Conservation (phyloP, 495 filamentous ascomycete species). For the Penicillium roqueforti region DNA sequence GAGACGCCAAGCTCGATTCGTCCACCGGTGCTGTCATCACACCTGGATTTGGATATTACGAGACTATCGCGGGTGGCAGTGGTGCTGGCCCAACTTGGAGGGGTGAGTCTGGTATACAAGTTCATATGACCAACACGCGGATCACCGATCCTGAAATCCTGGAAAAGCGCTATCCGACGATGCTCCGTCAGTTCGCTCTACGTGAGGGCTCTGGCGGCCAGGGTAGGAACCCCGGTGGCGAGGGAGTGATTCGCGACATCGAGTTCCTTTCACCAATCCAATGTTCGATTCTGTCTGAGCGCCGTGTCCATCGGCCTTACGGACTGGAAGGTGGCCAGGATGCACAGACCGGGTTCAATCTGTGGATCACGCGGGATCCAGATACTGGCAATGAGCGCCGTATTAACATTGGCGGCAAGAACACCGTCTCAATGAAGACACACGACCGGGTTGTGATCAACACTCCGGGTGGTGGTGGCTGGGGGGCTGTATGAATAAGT, state of each 20-base stretch:
- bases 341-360: slow-evolving; percentile 72
- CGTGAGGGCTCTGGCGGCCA: slow-evolving; percentile 61
- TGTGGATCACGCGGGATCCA: slow-evolving; percentile 70
- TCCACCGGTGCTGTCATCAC: slow-evolving; percentile 72
- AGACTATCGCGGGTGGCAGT: slow-evolving; percentile 90
- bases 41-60: slow-evolving; percentile 95
- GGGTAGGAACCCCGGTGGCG: slow-evolving; percentile 77
- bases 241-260: slow-evolving; percentile 90
- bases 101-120: slow-evolving; percentile 86
- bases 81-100: slow-evolving; percentile 86
- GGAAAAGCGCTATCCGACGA: slow-evolving; percentile 85
- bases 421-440: slow-evolving; percentile 78
- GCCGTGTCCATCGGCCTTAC: slow-evolving; percentile 83
- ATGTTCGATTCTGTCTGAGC: slow-evolving; percentile 82
- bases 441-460: slow-evolving; percentile 84
- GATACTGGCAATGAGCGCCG: slow-evolving; percentile 55
- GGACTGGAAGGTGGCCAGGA: slow-evolving; percentile 85
- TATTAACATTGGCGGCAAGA: slow-evolving; percentile 90
- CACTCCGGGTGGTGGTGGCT: slow-evolving; percentile 54
- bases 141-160: slow-evolving; percentile 97
- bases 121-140: slow-evolving; percentile 98
- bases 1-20: slow-evolving; percentile 45
- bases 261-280: slow-evolving; percentile 90
- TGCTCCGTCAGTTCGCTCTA: slow-evolving; percentile 79
- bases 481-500: slow-evolving; percentile 28